Evolutionary conservation across 345 rosid species (phyloP), one percentile per base, ranked within the genome.

Genomic region (Gossypium raimondii): DNA sequence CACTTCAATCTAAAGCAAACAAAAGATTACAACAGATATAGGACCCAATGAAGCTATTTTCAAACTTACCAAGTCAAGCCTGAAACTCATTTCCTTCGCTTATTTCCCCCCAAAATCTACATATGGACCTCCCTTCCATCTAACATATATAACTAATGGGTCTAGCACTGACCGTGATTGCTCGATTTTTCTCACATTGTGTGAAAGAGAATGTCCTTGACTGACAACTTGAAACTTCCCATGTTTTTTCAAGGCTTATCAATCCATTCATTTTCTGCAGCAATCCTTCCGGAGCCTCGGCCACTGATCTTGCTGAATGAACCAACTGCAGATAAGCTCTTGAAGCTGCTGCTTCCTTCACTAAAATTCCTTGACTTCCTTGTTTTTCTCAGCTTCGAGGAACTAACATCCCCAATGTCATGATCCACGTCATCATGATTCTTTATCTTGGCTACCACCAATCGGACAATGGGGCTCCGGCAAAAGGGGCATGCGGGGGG

Each of bases 401-500:
- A 88, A 78, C 84, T 85, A 4, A 84, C 67, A 12, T 90, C 94
- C 9, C 80, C 80, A 5, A 84, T 44, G 50, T 88, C 93, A 3
- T 70, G 83, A 74, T 90, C 96, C 70, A 77, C 45, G 8, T 87
- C 94, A 22, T 88, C 87, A 29, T 12, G 78, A 76, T 20, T 75
- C 76, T 87, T 85, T 70, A 80, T 79, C 80, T 90, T 77, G 48
- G 89, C 97, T 63, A 96, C 94, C 6, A 82, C 90, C 52, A 96
- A 80, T 5, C 82, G 84, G 34, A 67, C 85, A n/a, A 96, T 96
- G 75, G 85, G 82, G 81, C 99, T 90, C 78, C 98, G 89, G 83
- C 99, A 96, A 82, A 96, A 96, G 3, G 99, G 99, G 75, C 99
- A 96, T 10, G 87, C 95, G 0, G 99, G 98, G 65, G 97, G 97